phyloP scores from a whole-genome alignment of 441 rosid species.

The Corymbia citriodora region DNA sequence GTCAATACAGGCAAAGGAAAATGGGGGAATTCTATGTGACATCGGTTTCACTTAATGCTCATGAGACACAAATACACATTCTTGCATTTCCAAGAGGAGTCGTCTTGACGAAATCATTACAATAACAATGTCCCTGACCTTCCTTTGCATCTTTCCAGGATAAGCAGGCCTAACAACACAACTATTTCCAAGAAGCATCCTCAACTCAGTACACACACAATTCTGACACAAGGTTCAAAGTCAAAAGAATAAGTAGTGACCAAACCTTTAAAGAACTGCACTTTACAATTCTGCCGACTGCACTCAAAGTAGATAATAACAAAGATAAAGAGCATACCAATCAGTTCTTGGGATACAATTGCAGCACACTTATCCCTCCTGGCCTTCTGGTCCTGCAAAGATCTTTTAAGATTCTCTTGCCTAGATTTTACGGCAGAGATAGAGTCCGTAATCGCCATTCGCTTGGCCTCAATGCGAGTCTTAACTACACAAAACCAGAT shows the following conservation, averaged over 20 bases:
- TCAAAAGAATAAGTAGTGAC: not conserved
- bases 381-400: not conserved
- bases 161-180: not conserved
- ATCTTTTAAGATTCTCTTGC: slow-evolving; percentile 20
- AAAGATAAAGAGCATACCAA: not conserved
- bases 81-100: not conserved
- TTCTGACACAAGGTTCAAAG: not conserved
- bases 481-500: slow-evolving; percentile 40
- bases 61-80: not conserved
- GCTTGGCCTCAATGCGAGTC: slow-evolving; percentile 72
- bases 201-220: not conserved
- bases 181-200: not conserved
- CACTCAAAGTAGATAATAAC: not conserved
- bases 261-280: not conserved
- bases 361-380: not conserved
- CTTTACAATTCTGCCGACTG: not conserved
- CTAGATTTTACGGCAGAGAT: slow-evolving; percentile 48
- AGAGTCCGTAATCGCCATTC: slow-evolving; percentile 57
- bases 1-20: not conserved
- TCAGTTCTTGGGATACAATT: not conserved
- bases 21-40: not conserved
- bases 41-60: not conserved
- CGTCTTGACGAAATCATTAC: not conserved
- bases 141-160: not conserved
- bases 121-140: not conserved